Evolutionary conservation across 441 rosid genomes (phyloP).

Genomic region (Arabidopsis lyrata): DNA sequence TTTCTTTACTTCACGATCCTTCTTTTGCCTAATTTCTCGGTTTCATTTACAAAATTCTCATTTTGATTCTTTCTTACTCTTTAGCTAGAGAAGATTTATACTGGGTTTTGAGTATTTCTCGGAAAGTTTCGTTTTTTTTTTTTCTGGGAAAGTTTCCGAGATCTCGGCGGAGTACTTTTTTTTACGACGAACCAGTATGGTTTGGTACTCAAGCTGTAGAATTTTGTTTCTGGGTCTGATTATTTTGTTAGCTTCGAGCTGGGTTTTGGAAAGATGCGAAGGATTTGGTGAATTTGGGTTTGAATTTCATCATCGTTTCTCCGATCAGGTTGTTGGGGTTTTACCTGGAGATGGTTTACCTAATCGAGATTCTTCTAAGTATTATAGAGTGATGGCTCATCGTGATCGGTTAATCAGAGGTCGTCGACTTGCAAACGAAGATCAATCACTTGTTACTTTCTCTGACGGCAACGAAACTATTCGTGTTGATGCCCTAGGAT

Average conservation of each 20-base stretch:
- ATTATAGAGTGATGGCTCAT: constrained; percentile 72
- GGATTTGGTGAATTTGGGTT: constrained; percentile 68
- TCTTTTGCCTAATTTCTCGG: constrained; percentile 19
- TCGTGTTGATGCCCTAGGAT: constrained; percentile 75
- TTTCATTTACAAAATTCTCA: not conserved
- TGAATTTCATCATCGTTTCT: constrained; percentile 83
- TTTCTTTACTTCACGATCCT: constrained; percentile 26
- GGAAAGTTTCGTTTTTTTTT: not conserved
- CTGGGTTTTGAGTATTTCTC: not conserved
- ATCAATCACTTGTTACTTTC: constrained; percentile 60
- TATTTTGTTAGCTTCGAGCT: constrained; percentile 21
- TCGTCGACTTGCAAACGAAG: constrained; percentile 58
- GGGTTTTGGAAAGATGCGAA: constrained; percentile 37
- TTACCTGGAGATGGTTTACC: constrained; percentile 59
- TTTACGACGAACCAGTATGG: constrained; percentile 35
- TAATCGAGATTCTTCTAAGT: constrained; percentile 63
- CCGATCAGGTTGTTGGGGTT: constrained; percentile 65
- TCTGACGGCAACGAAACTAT: constrained; percentile 79
- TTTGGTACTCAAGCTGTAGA: constrained; percentile 36
- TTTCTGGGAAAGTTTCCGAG: constrained; percentile 33
- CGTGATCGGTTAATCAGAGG: constrained; percentile 70
- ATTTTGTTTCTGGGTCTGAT: constrained; percentile 30
- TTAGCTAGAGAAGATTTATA: constrained; percentile 16
- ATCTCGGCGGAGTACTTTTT: constrained; percentile 39
- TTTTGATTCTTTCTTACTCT: constrained; percentile 5